phyloP scores from a whole-genome alignment of 164 flowering plant species.

The Sedum album region DNA sequence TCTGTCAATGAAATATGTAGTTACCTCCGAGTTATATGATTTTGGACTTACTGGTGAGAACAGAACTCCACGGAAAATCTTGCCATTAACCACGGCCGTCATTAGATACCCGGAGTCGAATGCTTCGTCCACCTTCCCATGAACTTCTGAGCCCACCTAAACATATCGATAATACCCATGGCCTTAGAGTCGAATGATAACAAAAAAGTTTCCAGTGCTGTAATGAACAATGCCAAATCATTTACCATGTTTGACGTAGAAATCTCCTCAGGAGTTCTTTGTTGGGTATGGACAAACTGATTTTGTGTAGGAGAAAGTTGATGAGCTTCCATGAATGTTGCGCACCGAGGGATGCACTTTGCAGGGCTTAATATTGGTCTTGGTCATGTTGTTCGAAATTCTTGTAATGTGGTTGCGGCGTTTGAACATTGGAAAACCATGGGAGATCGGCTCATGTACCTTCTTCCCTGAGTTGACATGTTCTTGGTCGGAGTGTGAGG shows the following conservation, averaged over 20 bases:
- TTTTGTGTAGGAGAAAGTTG: conserved; percentile 25
- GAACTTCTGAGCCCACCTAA: conserved; percentile 84
- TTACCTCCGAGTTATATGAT: too few relatives aligned
- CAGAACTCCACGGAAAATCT: conserved; percentile 68
- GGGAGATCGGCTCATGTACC: conserved; percentile 18
- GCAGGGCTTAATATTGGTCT: neutral
- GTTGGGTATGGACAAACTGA: conserved; percentile 23
- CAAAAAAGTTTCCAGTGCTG: neutral
- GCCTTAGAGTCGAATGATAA: neutral
- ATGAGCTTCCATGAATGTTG: conserved; percentile 17
- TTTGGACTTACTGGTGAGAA: conserved; percentile 65
- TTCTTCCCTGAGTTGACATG: conserved; percentile 29
- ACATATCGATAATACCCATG: neutral
- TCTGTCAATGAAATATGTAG: too few relatives aligned
- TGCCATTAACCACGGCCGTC: conserved; percentile 85
- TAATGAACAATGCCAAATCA: neutral
- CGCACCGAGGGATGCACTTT: neutral
- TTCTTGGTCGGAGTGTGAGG: conserved; percentile 86
- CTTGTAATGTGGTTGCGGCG: conserved; percentile 6
- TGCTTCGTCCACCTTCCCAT: conserved; percentile 77
- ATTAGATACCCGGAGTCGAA: conserved; percentile 90
- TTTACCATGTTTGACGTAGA: conserved; percentile 37
- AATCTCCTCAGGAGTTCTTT: conserved; percentile 20
- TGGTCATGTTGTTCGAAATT: neutral
- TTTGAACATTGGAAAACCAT: conserved; percentile 27